Conservation (phyloP, 1,284 basidiomycete genomes). For the Apiotrichum mycotoxinovorans region DNA sequence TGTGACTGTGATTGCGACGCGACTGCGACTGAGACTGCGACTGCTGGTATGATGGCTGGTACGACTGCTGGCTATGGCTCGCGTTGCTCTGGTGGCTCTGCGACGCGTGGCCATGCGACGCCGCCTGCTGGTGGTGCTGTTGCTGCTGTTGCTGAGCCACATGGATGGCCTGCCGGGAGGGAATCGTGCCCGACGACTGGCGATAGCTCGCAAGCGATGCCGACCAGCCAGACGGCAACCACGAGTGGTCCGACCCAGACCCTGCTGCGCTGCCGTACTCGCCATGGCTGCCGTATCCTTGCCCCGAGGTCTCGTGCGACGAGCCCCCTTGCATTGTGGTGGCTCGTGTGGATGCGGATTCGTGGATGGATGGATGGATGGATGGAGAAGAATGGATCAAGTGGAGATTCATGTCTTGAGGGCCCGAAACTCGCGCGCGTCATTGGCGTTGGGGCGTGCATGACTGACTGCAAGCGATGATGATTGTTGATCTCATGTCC, state of each 20-base stretch:
- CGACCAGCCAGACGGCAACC: neutral
- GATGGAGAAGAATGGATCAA: too few relatives aligned
- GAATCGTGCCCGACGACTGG: neutral
- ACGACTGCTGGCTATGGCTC: neutral
- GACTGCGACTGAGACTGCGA: neutral
- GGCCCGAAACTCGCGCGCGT: too few relatives aligned
- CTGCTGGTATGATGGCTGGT: neutral
- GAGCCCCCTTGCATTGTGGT: neutral
- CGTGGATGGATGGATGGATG: too few relatives aligned
- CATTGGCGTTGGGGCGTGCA: too few relatives aligned
- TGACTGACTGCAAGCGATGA: too few relatives aligned
- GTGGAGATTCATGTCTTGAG: too few relatives aligned
- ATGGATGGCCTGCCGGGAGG: neutral
- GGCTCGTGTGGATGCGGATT: neutral
- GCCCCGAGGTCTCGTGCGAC: neutral
- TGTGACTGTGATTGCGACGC: neutral
- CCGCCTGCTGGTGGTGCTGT: neutral
- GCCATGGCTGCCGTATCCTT: neutral
- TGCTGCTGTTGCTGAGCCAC: neutral
- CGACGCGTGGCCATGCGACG: neutral
- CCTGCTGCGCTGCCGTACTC: neutral
- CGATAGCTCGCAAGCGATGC: neutral
- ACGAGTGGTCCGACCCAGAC: neutral
- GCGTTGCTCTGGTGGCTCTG: neutral
- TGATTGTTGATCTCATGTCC: too few relatives aligned